Evolutionary conservation across 2,329 filamentous ascomycete genomes (phyloP), one percentile per base, ranked within the genome.

Genomic region (Camillea tinctor): DNA sequence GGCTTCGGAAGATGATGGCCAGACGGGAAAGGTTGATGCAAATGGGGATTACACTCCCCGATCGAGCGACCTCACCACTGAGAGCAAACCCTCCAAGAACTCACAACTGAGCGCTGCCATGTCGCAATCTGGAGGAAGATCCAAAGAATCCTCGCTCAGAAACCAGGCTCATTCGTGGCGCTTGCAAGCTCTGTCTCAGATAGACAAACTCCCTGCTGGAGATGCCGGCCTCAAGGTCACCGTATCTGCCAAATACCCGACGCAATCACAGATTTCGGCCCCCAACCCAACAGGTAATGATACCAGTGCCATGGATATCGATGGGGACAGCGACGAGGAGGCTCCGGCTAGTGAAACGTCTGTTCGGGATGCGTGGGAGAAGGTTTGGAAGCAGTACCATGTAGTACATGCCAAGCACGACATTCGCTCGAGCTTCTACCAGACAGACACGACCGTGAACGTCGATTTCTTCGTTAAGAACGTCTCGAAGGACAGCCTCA

Each of bases 21-120:
- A 78, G 52, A 66, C 71, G 23, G 66, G 67, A 4, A 72, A 73
- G 1, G 75, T 80, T 3, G 79, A 84, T 66, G 73, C 69, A 3
- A 68, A 77, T 1, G 84, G 84, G 1, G 76, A 78, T 60, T 86
- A 85, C 73, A 76, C 64, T 0, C 75, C 76, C 19, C 80, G 75
- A 0, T 64, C 65, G 13, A 70, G 68, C 4, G 75, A 79, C 17
- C 68, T 73, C 2, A 61, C 67, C 17, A 66, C 67, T 1, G 64
- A 66, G 30, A 62, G 67, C 44, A 60, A 64, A 15, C 54, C 64
- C 3, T 55, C 30, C 3, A 50, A 65, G n/a, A 15, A 36, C 58
- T 2, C 65, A 70, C 67, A 69, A 2, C 58, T 69, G n/a, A 60
- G 60, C 15, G 55, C 64, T 2, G 67, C 68, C 22, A 57, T 75